Evolutionary conservation across 768 basidiomycete genomes (phyloP).

Genomic region (Lactarius indigo): DNA sequence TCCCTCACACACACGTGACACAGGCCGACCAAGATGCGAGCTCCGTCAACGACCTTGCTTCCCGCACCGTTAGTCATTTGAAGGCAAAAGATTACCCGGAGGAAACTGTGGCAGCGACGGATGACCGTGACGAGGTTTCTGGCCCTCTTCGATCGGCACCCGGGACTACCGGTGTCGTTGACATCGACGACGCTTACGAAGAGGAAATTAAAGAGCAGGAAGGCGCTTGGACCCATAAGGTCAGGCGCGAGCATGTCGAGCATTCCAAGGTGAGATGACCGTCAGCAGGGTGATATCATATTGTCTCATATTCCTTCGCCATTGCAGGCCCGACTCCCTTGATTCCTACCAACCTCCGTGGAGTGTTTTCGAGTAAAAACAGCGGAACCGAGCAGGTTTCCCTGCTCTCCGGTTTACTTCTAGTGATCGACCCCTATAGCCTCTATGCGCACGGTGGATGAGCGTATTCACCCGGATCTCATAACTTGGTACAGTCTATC

Average conservation of each 20-base stretch:
- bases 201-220: slow-evolving; percentile 26
- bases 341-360: background rate
- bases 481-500: background rate
- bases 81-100: slow-evolving; percentile 16
- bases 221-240: slow-evolving; percentile 23
- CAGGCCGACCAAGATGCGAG: slow-evolving; percentile 23
- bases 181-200: slow-evolving; percentile 23
- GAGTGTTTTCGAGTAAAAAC: background rate
- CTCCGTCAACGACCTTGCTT: slow-evolving; percentile 14
- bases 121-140: slow-evolving; percentile 24
- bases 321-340: background rate
- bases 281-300: background rate
- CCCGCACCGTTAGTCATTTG: slow-evolving; percentile 20
- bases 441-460: background rate
- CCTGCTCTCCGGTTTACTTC: background rate
- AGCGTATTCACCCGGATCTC: slow-evolving; percentile 15
- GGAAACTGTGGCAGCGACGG: slow-evolving; percentile 6
- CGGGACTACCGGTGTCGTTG: slow-evolving; percentile 6
- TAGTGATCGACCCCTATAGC: background rate
- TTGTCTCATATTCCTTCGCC: background rate
- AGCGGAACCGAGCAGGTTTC: background rate
- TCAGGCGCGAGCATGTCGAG: slow-evolving; percentile 18
- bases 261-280: slow-evolving; percentile 5
- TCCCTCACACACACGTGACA: background rate
- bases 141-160: slow-evolving; percentile 22